Conservation (phyloP, 371 early-diverging fungal species). For the Racocetra persica region DNA sequence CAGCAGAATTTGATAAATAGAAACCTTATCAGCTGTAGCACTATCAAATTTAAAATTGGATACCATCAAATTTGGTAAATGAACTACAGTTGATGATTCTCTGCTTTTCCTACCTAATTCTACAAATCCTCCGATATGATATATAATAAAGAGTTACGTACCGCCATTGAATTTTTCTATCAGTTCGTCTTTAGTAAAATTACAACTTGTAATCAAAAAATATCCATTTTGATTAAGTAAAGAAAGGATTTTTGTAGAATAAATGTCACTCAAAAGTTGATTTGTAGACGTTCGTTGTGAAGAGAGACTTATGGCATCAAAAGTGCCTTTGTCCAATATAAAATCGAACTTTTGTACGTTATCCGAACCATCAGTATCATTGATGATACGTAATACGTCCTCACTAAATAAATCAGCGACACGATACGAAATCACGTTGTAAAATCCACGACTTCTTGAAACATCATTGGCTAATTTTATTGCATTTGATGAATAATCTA, state of each 20-base stretch:
- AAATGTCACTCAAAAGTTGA: conserved; percentile 52
- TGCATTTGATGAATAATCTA: conserved; percentile 86
- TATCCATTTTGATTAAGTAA: conserved; percentile 60
- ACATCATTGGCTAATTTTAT: conserved; percentile 70
- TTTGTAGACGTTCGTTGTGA: conserved; percentile 47
- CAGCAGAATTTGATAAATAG: too few species aligned
- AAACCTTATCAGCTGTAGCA: too few species aligned
- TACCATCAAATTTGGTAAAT: too few species aligned
- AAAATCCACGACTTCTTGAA: conserved; percentile 55
- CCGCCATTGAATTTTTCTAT: conserved; percentile 64
- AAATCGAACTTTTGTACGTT: conserved; percentile 58
- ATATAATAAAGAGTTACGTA: conserved; percentile 47
- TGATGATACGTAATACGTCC: not conserved
- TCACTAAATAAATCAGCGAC: conserved; percentile 67
- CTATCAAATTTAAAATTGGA: too few species aligned
- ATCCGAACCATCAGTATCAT: not conserved
- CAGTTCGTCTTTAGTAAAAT: conserved; percentile 91
- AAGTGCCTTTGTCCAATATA: conserved; percentile 91
- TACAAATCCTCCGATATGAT: too few species aligned
- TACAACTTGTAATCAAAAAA: conserved; percentile 90
- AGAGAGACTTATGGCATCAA: conserved; percentile 90
- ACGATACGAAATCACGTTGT: conserved; percentile 57
- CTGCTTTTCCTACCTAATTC: too few species aligned
- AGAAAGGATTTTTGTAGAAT: conserved; percentile 51
- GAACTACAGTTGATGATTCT: too few species aligned